These are phyloP conservation scores for Apiospora saccharicola DNA, from an alignment of 2,329 filamentous ascomycete genomes.

Conservation along the genomic window DNA sequence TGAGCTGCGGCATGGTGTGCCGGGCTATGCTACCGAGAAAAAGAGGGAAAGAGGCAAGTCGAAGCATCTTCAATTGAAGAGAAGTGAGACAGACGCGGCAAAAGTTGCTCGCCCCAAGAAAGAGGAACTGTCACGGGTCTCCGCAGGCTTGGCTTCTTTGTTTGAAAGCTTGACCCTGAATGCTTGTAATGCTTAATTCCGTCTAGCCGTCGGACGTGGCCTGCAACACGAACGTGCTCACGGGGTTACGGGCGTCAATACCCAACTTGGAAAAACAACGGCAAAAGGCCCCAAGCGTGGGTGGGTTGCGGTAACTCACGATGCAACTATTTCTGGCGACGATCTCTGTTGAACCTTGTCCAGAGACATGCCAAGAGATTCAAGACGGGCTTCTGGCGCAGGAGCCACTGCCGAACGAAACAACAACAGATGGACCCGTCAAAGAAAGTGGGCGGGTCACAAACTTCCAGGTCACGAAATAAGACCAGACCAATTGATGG, in stretches of 20 bases:
- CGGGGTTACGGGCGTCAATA: conserved; percentile 8
- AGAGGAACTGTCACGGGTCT: conserved; percentile 5
- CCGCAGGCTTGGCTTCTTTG: not conserved
- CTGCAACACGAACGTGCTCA: conserved; percentile 21
- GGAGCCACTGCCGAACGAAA: conserved; percentile 5
- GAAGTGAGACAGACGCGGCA: conserved; percentile 8
- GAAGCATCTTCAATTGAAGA: not conserved
- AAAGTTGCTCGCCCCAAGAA: conserved; percentile 5
- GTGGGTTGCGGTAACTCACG: not conserved
- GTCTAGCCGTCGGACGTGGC: conserved; percentile 7
- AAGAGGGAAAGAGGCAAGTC: not conserved
- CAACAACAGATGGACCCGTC: conserved; percentile 4
- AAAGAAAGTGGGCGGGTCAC: not conserved
- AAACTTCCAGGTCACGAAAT: not conserved
- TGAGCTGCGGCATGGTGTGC: not conserved
- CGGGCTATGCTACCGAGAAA: not conserved
- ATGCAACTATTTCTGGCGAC: not conserved
- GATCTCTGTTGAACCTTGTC: conserved; percentile 14
- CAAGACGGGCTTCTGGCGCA: conserved; percentile 15
- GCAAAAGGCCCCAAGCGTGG: not conserved
- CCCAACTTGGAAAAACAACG: not conserved
- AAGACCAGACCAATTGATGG: not conserved
- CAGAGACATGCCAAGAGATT: conserved; percentile 20
- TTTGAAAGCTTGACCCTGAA: conserved; percentile 7
- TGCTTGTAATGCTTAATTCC: conserved; percentile 14